Evolutionary conservation across 257 asterid genomes (phyloP).

Genomic region (Salvia rosmarinus): DNA sequence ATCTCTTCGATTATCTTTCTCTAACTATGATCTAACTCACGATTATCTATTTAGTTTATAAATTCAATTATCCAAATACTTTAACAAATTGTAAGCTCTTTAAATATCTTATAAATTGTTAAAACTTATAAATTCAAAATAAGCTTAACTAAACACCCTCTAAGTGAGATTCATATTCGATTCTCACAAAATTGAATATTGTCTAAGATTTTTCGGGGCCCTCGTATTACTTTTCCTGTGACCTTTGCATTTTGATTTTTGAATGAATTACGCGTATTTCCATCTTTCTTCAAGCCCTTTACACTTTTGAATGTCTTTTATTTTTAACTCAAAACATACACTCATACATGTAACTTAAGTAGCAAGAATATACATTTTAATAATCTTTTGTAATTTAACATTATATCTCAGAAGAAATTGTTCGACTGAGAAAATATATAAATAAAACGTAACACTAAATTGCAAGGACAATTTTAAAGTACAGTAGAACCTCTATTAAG

Average conservation of each 20-base stretch:
- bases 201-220: slow-evolving; percentile 24
- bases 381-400: not conserved
- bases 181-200: not conserved
- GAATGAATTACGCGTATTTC: slow-evolving; percentile 12
- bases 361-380: not conserved
- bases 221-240: slow-evolving; percentile 8
- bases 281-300: not conserved
- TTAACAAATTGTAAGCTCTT: too few relatives aligned
- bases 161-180: not conserved
- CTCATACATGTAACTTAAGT: not conserved
- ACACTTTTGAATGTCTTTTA: slow-evolving; percentile 4
- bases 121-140: too few relatives aligned
- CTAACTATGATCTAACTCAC: too few relatives aligned
- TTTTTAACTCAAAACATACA: not conserved
- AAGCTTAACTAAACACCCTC: too few relatives aligned
- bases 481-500: too few relatives aligned
- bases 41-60: too few relatives aligned
- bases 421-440: not conserved
- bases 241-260: slow-evolving; percentile 27
- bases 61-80: too few relatives aligned
- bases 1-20: too few relatives aligned
- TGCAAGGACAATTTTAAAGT: not conserved
- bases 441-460: not conserved
- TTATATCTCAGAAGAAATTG: not conserved
- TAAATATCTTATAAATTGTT: too few relatives aligned